Evolutionary conservation across 23 red algal genomes (phyloP).

Genomic region (Gracilariopsis chorda): DNA sequence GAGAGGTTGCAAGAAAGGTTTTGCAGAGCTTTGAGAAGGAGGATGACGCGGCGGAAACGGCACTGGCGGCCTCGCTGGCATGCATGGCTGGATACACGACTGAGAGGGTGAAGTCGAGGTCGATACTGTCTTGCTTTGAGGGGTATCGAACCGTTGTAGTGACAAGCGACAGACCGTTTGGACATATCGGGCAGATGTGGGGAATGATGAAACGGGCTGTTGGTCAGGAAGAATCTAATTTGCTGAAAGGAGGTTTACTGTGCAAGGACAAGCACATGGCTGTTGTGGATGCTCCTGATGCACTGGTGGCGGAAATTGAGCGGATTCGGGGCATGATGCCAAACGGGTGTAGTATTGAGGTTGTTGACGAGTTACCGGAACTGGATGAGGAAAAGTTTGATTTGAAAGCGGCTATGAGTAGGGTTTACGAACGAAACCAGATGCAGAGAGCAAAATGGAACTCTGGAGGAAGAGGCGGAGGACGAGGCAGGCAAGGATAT

Average conservation of each 20-base stretch:
- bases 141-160: slow-evolving; percentile 40
- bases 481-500: background rate
- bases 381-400: slow-evolving; percentile 60
- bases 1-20: slow-evolving; percentile 47
- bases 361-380: slow-evolving; percentile 23
- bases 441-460: background rate
- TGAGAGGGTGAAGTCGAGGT: slow-evolving; percentile 16
- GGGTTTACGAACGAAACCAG: slow-evolving; percentile 2
- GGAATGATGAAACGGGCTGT: slow-evolving; percentile 1
- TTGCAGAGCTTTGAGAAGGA: background rate
- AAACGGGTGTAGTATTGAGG: background rate
- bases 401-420: slow-evolving; percentile 19
- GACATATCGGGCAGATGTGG: background rate
- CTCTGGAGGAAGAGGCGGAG: background rate
- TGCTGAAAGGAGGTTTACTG: background rate
- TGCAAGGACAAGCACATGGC: slow-evolving; percentile 38
- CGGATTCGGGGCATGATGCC: background rate
- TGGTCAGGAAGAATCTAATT: background rate
- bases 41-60: slow-evolving; percentile 31
- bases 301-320: slow-evolving; percentile 7
- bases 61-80: slow-evolving; percentile 61
- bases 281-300: slow-evolving; percentile 57
- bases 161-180: background rate
- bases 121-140: slow-evolving; percentile 64
- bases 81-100: slow-evolving; percentile 63